A percentile compares a stretch with the other conserved stretches of the same genome.
Conservation (phyloP, 495 filamentous ascomycete genomes). For the Hyaloscypha bicolor region DNA sequence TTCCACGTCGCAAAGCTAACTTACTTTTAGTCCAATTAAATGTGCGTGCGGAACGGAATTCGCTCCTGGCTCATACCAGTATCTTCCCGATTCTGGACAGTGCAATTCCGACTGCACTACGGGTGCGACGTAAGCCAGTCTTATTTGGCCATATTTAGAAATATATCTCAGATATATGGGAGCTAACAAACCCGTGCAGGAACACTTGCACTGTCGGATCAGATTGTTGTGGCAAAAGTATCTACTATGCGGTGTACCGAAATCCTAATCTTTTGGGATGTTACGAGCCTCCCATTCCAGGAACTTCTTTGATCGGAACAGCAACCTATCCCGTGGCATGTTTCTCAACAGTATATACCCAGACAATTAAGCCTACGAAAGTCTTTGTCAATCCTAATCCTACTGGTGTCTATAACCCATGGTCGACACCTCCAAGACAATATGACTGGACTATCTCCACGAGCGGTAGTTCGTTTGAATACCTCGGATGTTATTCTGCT, state of each 20-base stretch:
- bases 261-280: not conserved
- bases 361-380: too few species aligned
- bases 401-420: not conserved
- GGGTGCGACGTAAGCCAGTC: not conserved
- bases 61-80: not conserved
- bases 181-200: too few species aligned
- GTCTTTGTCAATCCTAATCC: too few species aligned
- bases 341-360: not conserved
- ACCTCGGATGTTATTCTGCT: too few species aligned
- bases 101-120: not conserved
- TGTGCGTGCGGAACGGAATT: not conserved
- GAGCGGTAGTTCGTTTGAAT: too few species aligned
- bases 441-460: too few species aligned
- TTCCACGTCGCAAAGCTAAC: not conserved
- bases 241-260: not conserved
- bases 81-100: not conserved
- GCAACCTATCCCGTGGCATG: not conserved
- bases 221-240: not conserved
- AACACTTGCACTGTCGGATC: not conserved
- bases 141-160: not conserved
- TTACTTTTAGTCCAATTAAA: not conserved
- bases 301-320: not conserved
- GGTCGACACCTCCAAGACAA: too few species aligned
- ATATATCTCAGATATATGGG: not conserved
- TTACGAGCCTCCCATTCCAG: conserved; percentile 2